Evolutionary conservation across 805 yeast species (phyloP).

Genomic region (Barnettozyma populi): DNA sequence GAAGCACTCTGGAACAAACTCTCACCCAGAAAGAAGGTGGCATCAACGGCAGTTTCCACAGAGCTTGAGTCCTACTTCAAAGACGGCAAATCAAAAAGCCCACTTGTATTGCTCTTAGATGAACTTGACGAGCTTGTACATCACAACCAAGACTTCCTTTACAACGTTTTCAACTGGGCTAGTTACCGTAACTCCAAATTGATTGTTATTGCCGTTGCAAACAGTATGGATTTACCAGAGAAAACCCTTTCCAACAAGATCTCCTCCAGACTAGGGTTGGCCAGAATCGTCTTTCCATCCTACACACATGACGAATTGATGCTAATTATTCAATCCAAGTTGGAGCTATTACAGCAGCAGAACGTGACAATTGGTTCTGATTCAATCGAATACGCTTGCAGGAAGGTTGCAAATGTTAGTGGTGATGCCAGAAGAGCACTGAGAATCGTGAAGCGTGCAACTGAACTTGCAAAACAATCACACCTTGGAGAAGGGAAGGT

Average conservation of each 20-base stretch:
- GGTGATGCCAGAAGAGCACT: slow-evolving; percentile 96
- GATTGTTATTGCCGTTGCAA: slow-evolving; percentile 89
- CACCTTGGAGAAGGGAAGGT: slow-evolving; percentile 26
- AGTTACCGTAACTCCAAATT: slow-evolving; percentile 72
- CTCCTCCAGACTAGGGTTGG: slow-evolving; percentile 84
- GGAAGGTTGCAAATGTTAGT: slow-evolving; percentile 92
- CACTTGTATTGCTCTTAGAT: slow-evolving; percentile 73
- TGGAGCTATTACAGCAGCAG: slow-evolving; percentile 41
- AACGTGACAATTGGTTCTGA: slow-evolving; percentile 44
- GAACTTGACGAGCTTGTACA: slow-evolving; percentile 91
- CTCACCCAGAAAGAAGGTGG: slow-evolving; percentile 47
- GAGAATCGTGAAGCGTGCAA: slow-evolving; percentile 81
- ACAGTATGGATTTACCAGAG: slow-evolving; percentile 96
- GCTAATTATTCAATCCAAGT: slow-evolving; percentile 64
- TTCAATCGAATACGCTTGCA: slow-evolving; percentile 86
- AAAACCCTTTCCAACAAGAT: slow-evolving; percentile 80
- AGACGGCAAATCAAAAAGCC: slow-evolving; percentile 22
- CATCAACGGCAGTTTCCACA: slow-evolving; percentile 44
- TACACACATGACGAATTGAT: slow-evolving; percentile 77
- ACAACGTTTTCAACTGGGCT: slow-evolving; percentile 98
- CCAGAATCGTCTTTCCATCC: slow-evolving; percentile 83
- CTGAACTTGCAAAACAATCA: slow-evolving; percentile 57
- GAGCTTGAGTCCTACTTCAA: slow-evolving; percentile 68
- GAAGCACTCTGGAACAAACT: slow-evolving; percentile 78
- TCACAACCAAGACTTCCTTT: slow-evolving; percentile 78